Evolutionary conservation across 768 basidiomycete genomes (phyloP), one percentile per base, ranked within the genome.

Genomic region (Phanerochaete sordida): DNA sequence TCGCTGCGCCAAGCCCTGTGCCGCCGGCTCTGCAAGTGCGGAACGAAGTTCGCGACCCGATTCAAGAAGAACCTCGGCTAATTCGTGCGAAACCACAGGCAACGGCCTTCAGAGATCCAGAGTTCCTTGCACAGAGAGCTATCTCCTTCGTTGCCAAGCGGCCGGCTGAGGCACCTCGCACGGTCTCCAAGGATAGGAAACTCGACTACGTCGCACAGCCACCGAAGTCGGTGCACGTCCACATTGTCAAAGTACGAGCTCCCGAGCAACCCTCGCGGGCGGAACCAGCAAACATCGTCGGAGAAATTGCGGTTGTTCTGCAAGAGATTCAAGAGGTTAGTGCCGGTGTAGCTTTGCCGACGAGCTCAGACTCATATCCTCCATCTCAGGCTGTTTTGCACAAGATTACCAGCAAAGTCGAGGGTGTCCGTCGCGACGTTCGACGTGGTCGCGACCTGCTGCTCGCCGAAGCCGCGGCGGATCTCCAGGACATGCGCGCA

Each of bases 321-420:
- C 24, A 54, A 30, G 57, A 62, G 21, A 47, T 62, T 13, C 61
- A 58, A 48, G 23, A 58, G 57, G 61, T 58, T 1, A 24, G 52
- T 39, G 0, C 12, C 27, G 39, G 4, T 26, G 27, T 48, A 30
- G 15, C 27, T 27, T 16, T 39, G 23, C 3, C 35, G 30, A 35
- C 28, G 30, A 24, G n/a, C 11, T 9, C 19, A 33, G 3, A 26
- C 48, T 49, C 13, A 45, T 15, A 5, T 2, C 21, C 24, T 37
- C 26, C 35, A 19, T n/a, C 28, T 23, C 26, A 64, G 63, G 63
- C 56, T 51, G 31, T 64, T 21, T 27, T 64, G 27, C 26, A 56
- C n/a, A 64, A 58, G 46, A 45, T 64, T 26, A 48, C n/a, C 8
- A 51, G 23, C 15, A 53, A 37, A 30, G 33, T 64, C 1, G 59